Conservation (phyloP, 2,329 filamentous ascomycete species). For the Pyrenochaeta sp. region DNA sequence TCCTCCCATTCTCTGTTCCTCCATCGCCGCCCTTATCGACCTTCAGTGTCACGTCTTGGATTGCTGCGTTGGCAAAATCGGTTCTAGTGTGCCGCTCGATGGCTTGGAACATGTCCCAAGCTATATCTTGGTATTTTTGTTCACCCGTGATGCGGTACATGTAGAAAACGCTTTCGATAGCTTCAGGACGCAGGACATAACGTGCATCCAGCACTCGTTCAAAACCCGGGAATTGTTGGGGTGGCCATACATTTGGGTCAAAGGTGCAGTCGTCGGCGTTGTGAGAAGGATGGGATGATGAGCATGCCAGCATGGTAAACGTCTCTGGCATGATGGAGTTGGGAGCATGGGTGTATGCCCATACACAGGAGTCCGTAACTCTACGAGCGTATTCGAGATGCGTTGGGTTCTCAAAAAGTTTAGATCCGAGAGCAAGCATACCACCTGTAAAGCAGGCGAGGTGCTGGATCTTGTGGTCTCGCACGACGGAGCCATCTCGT, state of each 20-base stretch:
- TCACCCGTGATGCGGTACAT: constrained; percentile 77
- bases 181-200: constrained; percentile 73
- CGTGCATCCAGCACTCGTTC: constrained; percentile 62
- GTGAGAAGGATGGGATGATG: constrained; percentile 46
- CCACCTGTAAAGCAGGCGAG: constrained; percentile 74
- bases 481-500: constrained; percentile 28
- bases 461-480: constrained; percentile 52
- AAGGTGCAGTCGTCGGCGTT: constrained; percentile 37
- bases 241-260: constrained; percentile 20
- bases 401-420: constrained; percentile 61
- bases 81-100: constrained; percentile 62
- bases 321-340: constrained; percentile 68
- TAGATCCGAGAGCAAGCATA: constrained; percentile 71
- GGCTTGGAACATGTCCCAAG: constrained; percentile 75
- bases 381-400: constrained; percentile 63
- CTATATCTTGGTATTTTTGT: constrained; percentile 68
- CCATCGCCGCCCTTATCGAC: constrained; percentile 46
- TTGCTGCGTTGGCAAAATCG: constrained; percentile 67
- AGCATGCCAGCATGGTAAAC: constrained; percentile 59
- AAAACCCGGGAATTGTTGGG: constrained; percentile 57
- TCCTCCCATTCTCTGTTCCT: constrained; percentile 53
- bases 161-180: constrained; percentile 79
- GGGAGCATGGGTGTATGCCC: constrained; percentile 64
- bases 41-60: constrained; percentile 59
- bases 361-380: constrained; percentile 68